A percentile compares a stretch with the other conserved stretches of the same genome.
These are phyloP conservation scores for Paecilomyces niveus DNA, from an alignment of 2,329 filamentous ascomycete genomes.

Conservation along the genomic window DNA sequence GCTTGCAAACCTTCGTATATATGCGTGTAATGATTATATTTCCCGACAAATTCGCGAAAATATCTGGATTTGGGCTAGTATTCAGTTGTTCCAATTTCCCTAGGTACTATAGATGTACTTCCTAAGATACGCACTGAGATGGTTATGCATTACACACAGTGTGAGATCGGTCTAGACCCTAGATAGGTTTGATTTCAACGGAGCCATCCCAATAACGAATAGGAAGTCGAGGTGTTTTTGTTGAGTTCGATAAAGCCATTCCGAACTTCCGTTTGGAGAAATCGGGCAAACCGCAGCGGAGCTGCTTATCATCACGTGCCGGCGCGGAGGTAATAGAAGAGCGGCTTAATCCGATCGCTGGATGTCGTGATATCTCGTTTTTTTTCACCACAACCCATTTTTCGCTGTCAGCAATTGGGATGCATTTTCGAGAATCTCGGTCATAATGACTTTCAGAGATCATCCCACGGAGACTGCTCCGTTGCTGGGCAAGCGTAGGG, in stretches of 20 bases:
- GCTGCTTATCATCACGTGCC: constrained; percentile 15
- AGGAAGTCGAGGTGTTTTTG: too few species aligned
- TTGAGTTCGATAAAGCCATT: constrained; percentile 1
- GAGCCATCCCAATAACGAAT: neutral
- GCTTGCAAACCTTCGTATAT: too few species aligned
- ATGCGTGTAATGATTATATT: too few species aligned
- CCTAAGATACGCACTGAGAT: neutral
- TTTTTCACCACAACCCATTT: neutral
- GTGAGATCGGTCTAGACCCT: neutral
- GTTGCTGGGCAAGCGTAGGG: constrained; percentile 30
- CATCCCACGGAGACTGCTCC: constrained; percentile 38
- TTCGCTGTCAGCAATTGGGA: neutral
- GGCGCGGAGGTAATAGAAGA: neutral
- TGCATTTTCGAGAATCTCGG: neutral
- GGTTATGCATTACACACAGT: neutral
- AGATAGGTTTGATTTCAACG: neutral
- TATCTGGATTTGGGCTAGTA: too few species aligned
- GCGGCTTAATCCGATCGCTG: neutral
- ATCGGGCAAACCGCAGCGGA: constrained; percentile 4
- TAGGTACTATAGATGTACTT: neutral
- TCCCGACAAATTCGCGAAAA: too few species aligned
- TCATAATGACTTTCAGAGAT: constrained; percentile 17
- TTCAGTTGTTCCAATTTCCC: neutral
- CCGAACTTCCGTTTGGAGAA: constrained; percentile 4
- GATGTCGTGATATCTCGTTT: neutral